Evolutionary conservation across 805 yeast genomes (phyloP), one percentile per base, ranked within the genome.

Genomic region (Saturnispora diversa): DNA sequence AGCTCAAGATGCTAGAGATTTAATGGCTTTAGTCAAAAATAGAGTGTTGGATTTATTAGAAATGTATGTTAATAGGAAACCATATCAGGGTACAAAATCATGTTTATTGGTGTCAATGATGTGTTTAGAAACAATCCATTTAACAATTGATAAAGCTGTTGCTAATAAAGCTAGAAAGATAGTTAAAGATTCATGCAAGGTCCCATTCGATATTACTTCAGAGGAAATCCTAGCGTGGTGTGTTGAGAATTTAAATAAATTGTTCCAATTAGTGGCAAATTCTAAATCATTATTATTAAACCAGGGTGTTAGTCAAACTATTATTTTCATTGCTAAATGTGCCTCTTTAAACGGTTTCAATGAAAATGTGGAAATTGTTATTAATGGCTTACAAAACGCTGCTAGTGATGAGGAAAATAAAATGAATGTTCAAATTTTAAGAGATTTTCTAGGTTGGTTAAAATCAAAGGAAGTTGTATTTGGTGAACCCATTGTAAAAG

Each of bases 1-100:
- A 44, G 84, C 77, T n/a, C 63, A 69, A 35, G 81, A 80, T 46
- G 95, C 97, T 6, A 75, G 80, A 52, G 83, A 82, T 55, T 81
- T 77, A 51, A 82, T 90, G 66, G 68, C 79, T 4, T 72, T 81
- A 38, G 82, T 88, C 63, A 90, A 90, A 54, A 75, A 73, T 49
- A 68, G 95, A 41, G 72, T 86, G 6, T 62, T 90, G 38, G 96
- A 88, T 51, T 65, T 90, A 53, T 54, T 90, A 17, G 94, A 84
- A 19, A 62, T 72, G 5, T 85, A 74, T 51, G 62, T 67, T 44
- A 73, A 70, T 47, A 54, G 16, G 15, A 24, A 23, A 22, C 29
- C 26, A 13, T 33, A 33, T 20, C 31, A 39, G 16, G 38, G 37
- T 16, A 32, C 37, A 10, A 39, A 33, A 26, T 33, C 34, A 8